Evolutionary conservation across 2,329 filamentous ascomycete genomes (phyloP).

Genomic region (Claviceps spartinae): DNA sequence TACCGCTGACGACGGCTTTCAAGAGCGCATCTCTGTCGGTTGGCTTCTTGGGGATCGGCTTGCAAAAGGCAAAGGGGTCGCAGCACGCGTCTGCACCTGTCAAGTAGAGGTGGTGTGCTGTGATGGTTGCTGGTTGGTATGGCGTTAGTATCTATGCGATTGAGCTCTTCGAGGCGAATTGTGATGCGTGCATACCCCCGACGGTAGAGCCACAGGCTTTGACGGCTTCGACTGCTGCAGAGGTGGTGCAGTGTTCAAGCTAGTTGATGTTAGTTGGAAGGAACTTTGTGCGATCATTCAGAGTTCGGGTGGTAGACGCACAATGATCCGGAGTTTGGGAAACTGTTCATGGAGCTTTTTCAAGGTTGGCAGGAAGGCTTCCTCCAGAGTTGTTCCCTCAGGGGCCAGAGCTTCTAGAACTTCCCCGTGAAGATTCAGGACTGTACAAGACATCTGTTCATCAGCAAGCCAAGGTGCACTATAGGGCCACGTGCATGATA

Average conservation of each 20-base stretch:
- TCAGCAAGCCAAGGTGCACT: background rate
- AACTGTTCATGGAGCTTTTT: slow-evolving; percentile 59
- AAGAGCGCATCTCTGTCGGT: slow-evolving; percentile 61
- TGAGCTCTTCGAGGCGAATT: background rate
- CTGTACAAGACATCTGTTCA: slow-evolving; percentile 11
- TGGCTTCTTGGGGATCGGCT: slow-evolving; percentile 62
- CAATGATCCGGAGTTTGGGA: slow-evolving; percentile 50
- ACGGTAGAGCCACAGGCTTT: slow-evolving; percentile 64
- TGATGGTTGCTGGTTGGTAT: slow-evolving; percentile 44
- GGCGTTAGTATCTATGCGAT: background rate
- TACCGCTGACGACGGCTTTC: slow-evolving; percentile 43
- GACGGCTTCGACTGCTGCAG: slow-evolving; percentile 67
- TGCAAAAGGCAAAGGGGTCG: slow-evolving; percentile 53
- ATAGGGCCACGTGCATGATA: background rate
- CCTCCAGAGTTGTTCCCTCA: slow-evolving; percentile 30
- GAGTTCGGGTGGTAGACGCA: background rate
- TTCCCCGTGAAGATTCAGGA: slow-evolving; percentile 93
- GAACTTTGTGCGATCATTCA: background rate
- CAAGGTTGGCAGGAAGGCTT: slow-evolving; percentile 66
- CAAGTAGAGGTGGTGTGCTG: slow-evolving; percentile 73
- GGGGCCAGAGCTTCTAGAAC: slow-evolving; percentile 39
- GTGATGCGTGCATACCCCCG: slow-evolving; percentile 26
- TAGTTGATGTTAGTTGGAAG: background rate
- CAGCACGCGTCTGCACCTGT: slow-evolving; percentile 58
- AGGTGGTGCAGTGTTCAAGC: slow-evolving; percentile 79